phyloP scores from a whole-genome alignment of 1,284 basidiomycete genomes.

The Microbotryum silenes-acaulis region DNA sequence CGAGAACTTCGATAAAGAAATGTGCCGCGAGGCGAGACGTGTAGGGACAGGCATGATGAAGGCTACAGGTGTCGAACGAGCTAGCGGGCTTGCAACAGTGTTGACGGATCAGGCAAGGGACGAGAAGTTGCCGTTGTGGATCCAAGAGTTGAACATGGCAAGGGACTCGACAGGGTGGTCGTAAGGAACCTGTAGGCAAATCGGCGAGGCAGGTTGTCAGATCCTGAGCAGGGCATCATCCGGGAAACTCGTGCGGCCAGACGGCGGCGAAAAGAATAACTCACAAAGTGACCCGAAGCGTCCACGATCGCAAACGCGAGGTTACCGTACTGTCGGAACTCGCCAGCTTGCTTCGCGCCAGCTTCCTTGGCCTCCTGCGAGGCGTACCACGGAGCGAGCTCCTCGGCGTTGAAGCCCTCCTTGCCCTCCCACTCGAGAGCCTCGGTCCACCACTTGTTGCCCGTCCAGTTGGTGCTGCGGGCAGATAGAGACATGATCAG shows the following conservation, averaged over 20 bases:
- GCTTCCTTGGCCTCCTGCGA: conserved; percentile 2
- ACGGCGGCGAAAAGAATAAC: background rate
- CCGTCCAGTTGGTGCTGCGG: conserved; percentile 30
- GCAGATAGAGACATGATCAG: background rate
- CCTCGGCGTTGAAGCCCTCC: conserved; percentile 18
- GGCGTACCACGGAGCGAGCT: conserved; percentile 28
- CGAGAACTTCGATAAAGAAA: too few relatives aligned
- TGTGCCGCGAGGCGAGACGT: too few relatives aligned
- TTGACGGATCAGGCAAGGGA: too few relatives aligned
- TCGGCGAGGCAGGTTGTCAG: background rate
- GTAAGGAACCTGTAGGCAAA: conserved; percentile 27
- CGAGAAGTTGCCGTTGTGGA: conserved; percentile 8
- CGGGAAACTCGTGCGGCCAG: background rate
- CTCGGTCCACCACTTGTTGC: conserved; percentile 29
- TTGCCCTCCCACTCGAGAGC: conserved; percentile 28
- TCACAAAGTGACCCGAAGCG: conserved; percentile 22
- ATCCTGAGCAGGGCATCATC: background rate
- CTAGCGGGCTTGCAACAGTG: too few relatives aligned
- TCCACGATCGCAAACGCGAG: conserved; percentile 34
- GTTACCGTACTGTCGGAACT: conserved; percentile 25
- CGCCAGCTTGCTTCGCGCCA: conserved; percentile 17
- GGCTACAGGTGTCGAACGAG: too few relatives aligned
- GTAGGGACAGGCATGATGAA: too few relatives aligned
- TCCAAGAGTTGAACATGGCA: conserved; percentile 29
- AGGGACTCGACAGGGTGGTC: conserved; percentile 31